These are phyloP conservation scores for Trichosporon faecale DNA, from an alignment of 1,284 basidiomycete species.

Conservation along the genomic window DNA sequence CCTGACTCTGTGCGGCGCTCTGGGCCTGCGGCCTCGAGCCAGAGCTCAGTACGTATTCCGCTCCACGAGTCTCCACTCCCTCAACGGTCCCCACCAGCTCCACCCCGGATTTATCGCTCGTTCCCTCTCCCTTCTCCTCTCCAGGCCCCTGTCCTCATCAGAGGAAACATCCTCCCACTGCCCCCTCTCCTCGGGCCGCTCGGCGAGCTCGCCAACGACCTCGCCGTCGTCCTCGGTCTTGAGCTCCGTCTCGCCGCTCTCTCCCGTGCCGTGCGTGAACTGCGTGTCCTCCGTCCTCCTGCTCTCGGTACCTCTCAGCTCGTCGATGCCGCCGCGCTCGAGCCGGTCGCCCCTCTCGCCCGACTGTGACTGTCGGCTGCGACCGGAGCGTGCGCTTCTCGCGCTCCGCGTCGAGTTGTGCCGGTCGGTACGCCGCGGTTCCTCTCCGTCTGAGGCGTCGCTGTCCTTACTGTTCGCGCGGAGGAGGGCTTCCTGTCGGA, in stretches of 20 bases:
- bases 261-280: not conserved
- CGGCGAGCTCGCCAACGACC: slow-evolving; percentile 6
- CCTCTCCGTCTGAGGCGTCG: slow-evolving; percentile 50
- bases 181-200: slow-evolving; percentile 1
- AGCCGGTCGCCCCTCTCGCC: not conserved
- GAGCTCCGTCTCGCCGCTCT: not conserved
- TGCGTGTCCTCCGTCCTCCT: not conserved
- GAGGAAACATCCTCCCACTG: slow-evolving; percentile 20
- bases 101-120: slow-evolving; percentile 27
- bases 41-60: slow-evolving; percentile 26
- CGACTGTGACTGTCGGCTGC: not conserved
- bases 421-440: not conserved
- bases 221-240: slow-evolving; percentile 12
- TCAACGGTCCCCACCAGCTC: slow-evolving; percentile 51
- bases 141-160: slow-evolving; percentile 6
- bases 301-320: not conserved
- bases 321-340: not conserved
- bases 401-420: not conserved
- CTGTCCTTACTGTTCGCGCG: slow-evolving; percentile 51
- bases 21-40: too few species aligned
- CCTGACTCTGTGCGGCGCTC: too few species aligned
- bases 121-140: not conserved
- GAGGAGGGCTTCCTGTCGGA: slow-evolving; percentile 34
- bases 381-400: not conserved
- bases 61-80: slow-evolving; percentile 44